These are phyloP conservation scores for Biancaea sappan DNA, from an alignment of 306 rosid genomes.

Conservation along the genomic window DNA sequence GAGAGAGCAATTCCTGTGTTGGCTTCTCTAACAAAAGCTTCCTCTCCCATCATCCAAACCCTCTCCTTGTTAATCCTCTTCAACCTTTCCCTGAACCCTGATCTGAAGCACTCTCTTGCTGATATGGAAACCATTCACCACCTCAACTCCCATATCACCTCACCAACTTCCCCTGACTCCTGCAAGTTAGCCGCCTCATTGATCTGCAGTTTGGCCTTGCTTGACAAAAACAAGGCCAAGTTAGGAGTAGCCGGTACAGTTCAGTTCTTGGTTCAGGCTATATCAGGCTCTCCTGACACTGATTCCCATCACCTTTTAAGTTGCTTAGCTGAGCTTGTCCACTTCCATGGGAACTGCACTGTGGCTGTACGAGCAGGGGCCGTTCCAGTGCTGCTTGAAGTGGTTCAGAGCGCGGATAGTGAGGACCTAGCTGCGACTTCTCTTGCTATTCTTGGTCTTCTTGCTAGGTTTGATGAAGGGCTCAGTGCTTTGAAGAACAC, in stretches of 20 bases:
- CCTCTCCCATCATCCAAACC: conserved; percentile 50
- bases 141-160: conserved; percentile 58
- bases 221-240: conserved; percentile 84
- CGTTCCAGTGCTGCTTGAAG: conserved; percentile 46
- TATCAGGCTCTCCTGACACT: conserved; percentile 32
- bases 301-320: conserved; percentile 63
- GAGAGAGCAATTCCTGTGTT: conserved; percentile 57
- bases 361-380: conserved; percentile 70
- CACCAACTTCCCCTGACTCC: conserved; percentile 42
- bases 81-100: conserved; percentile 76
- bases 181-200: conserved; percentile 59
- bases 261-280: conserved; percentile 53
- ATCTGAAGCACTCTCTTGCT: conserved; percentile 68
- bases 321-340: conserved; percentile 75
- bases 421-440: conserved; percentile 69
- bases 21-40: conserved; percentile 55
- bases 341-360: conserved; percentile 81
- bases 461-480: conserved; percentile 80
- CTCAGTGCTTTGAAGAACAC: conserved; percentile 57
- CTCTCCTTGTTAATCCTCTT: conserved; percentile 74
- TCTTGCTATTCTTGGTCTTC: conserved; percentile 57
- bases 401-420: conserved; percentile 39
- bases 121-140: conserved; percentile 55
- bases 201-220: conserved; percentile 80
- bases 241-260: conserved; percentile 81